Percentiles rank a stretch among this genome's conserved stretches.
Conservation (phyloP, 352 stramenopile genomes). For the Phytophthora aleatoria region DNA sequence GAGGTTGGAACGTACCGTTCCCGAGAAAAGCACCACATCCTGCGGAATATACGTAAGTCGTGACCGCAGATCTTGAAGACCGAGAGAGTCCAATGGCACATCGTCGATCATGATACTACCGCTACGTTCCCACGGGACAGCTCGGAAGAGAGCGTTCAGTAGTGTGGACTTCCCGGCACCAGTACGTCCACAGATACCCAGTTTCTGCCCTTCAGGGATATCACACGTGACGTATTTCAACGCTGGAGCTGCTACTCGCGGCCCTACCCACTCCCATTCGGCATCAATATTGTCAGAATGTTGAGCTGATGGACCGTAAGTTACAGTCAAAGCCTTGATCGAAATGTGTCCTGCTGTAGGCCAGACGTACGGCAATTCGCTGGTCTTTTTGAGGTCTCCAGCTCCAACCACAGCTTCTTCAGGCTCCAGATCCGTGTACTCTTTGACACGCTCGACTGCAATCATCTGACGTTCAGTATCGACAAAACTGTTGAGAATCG, state of each 20-base stretch:
- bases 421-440: slow-evolving; percentile 68
- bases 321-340: slow-evolving; percentile 59
- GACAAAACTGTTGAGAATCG: slow-evolving; percentile 82
- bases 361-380: slow-evolving; percentile 30
- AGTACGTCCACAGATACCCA: slow-evolving; percentile 89
- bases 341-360: slow-evolving; percentile 55
- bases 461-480: slow-evolving; percentile 93
- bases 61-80: slow-evolving; percentile 66
- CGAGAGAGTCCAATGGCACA: slow-evolving; percentile 62
- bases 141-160: slow-evolving; percentile 81
- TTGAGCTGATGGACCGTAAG: slow-evolving; percentile 15
- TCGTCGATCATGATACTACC: slow-evolving; percentile 78
- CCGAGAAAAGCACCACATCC: slow-evolving; percentile 81
- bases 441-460: slow-evolving; percentile 87
- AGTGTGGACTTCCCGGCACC: slow-evolving; percentile 92
- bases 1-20: slow-evolving; percentile 85
- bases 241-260: slow-evolving; percentile 33
- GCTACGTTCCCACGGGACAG: slow-evolving; percentile 49
- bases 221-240: slow-evolving; percentile 52
- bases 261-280: slow-evolving; percentile 29
- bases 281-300: slow-evolving; percentile 11
- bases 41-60: slow-evolving; percentile 86
- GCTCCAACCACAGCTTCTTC: slow-evolving; percentile 46
- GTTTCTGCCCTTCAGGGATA: slow-evolving; percentile 60
- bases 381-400: slow-evolving; percentile 5